Base-by-base conservation (phyloP, 345 rosid species). In the Eucalyptus cloeziana region DNA sequence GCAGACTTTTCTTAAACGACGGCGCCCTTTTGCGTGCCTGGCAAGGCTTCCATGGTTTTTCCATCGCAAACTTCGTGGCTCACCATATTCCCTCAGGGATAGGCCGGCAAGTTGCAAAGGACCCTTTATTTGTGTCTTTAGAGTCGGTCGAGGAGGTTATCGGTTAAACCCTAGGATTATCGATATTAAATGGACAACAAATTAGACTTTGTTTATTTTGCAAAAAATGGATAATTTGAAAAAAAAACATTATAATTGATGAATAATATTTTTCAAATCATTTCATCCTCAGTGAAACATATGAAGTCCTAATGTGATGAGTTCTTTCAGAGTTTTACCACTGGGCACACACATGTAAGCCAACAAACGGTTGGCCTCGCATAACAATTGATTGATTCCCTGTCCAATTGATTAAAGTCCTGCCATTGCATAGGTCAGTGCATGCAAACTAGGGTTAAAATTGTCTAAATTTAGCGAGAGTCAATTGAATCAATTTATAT, bases 221-320 rank as follows among this genome's bases (percentile, higher is more conserved):
- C 6, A 0, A 56, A 56, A 56, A 5, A 24, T 56, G 30, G 30
- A 22, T 56, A 10, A 56, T 56, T 22, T 56, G 62, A 52, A 21
- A 52, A 21, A 21, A 54, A 54, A 54, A 54, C 5, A 54, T 54
- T 22, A 51, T 52, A 52, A 52, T 56, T 3, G 1, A 10, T 24
- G 30, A 24, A 24, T 24, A 24, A 56, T 56, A 6, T 24, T 56
- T 56, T 22, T 4, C 6, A 24, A 56, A 56, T 22, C 5, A 24
- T 8, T 24, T 5, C n/a, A 24, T 56, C 30, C 2, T 56, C 13
- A 24, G 2, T 24, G 1, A 24, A 56, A 24, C 2, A 0, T 9
- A 30, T n/a, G 37, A 30, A 14, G 19, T 3, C 19, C 71, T 30
- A 30, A 30, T 12, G 45, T 37, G 25, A 69, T 19, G 80, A 62